Evolutionary conservation across 352 stramenopile genomes (phyloP).

Genomic region (Phytophthora aleatoria): DNA sequence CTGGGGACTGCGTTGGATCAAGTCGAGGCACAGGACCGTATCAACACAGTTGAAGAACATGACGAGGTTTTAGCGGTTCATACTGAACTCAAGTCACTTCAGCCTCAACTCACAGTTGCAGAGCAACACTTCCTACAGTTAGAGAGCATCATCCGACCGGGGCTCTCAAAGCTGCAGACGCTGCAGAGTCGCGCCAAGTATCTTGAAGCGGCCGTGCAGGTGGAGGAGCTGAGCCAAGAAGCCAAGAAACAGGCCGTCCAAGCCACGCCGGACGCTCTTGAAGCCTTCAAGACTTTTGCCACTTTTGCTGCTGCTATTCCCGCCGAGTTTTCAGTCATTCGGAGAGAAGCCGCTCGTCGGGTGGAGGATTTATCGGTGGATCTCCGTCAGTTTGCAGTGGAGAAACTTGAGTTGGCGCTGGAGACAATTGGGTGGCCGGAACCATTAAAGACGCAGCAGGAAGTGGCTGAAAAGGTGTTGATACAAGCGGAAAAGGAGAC

Average conservation of each 20-base stretch:
- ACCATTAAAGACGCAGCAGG: constrained; percentile 33
- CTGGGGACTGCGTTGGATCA: constrained; percentile 24
- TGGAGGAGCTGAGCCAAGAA: constrained; percentile 56
- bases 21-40: background rate
- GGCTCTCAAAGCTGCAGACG: constrained; percentile 33
- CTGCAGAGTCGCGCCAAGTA: constrained; percentile 53
- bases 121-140: constrained; percentile 58
- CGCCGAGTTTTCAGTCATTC: constrained; percentile 45
- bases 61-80: constrained; percentile 15
- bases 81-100: constrained; percentile 25
- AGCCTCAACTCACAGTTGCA: constrained; percentile 27
- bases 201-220: constrained; percentile 50
- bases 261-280: constrained; percentile 50
- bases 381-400: constrained; percentile 55
- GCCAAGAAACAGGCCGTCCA: constrained; percentile 41
- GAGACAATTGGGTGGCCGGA: constrained; percentile 56
- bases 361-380: constrained; percentile 51
- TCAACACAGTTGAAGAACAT: constrained; percentile 23
- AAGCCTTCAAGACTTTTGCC: constrained; percentile 47
- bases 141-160: constrained; percentile 43
- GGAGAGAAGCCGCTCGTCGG: constrained; percentile 52
- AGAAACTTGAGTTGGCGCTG: constrained; percentile 56
- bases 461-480: constrained; percentile 38
- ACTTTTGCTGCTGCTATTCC: constrained; percentile 48
- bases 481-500: constrained; percentile 7